Evolutionary conservation across 192 early-diverging fungal species (phyloP), one percentile per base, ranked within the genome.

Genomic region (Pilaira anomala): DNA sequence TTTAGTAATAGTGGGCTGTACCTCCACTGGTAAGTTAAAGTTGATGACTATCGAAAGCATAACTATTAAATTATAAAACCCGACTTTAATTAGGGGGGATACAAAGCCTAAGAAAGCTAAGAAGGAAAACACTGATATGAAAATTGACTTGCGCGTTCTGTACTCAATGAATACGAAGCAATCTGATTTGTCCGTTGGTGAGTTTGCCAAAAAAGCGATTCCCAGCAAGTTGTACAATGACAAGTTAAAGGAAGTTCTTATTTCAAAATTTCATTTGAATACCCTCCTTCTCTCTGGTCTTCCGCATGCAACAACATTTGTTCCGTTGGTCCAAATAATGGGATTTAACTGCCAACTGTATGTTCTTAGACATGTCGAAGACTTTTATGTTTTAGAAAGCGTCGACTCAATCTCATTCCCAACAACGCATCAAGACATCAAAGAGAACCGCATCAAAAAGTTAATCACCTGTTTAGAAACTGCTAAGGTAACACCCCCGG

Each of bases 231-330:
- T 58, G 8, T 58, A 57, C 18, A 58, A 25, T 58, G 55, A 58
- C 24, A 58, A 58, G 19, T 21, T 58, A 8, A 58, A 58, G 39
- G 39, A 58, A 42, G 55, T 44, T 12, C 21, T 39, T 44, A 58
- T 58, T 42, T 41, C 55, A 40, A 58, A 58, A n/a, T 58, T 42
- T 58, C 36, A 42, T 58, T 44, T 58, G 40, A 58, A 58, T 44
- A 40, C 18, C 25, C 40, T 58, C 41, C 55, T 58, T 58, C 55
- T 58, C 19, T 58, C 39, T 58, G 55, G 55, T 7, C 36, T 58
- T 7, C 24, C 55, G 19, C 40, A 16, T 9, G 40, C 55, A 58
- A 21, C 39, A 58, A 21, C 40, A 9, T 25, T 18, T 22, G 13
- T 58, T 39, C 55, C 33, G 41, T 8, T 58, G 11, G 18, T 58